Conservation (phyloP, 2,329 filamentous ascomycete genomes). For the Aspergillus pseudoterreus region DNA sequence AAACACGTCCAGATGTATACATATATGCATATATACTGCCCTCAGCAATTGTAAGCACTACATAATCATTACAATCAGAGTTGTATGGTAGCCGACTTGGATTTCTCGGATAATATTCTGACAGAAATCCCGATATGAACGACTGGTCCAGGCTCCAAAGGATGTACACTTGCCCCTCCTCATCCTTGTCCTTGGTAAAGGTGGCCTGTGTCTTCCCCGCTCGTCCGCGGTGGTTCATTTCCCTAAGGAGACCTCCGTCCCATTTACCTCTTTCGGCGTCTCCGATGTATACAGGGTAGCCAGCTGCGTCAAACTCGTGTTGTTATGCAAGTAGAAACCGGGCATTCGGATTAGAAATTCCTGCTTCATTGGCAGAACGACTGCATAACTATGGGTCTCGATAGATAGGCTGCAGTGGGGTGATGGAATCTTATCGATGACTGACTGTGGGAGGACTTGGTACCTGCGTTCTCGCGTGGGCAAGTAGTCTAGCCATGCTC, state of each 20-base stretch:
- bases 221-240: neutral
- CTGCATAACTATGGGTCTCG: too few species aligned
- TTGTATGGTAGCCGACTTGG: neutral
- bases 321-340: neutral
- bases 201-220: neutral
- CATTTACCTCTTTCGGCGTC: neutral
- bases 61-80: neutral
- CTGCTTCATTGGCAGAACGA: too few species aligned
- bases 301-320: neutral
- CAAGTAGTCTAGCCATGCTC: too few species aligned
- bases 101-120: neutral
- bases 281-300: neutral
- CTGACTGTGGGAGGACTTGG: too few species aligned
- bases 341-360: too few species aligned
- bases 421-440: too few species aligned
- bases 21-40: neutral
- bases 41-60: neutral
- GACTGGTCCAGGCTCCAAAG: neutral
- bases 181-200: neutral
- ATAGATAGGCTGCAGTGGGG: too few species aligned
- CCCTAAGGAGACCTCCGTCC: neutral
- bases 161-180: neutral
- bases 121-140: neutral
- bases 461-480: too few species aligned
- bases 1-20: neutral